phyloP scores from a whole-genome alignment of 2,329 filamentous ascomycete genomes.

The Thelonectria olida region DNA sequence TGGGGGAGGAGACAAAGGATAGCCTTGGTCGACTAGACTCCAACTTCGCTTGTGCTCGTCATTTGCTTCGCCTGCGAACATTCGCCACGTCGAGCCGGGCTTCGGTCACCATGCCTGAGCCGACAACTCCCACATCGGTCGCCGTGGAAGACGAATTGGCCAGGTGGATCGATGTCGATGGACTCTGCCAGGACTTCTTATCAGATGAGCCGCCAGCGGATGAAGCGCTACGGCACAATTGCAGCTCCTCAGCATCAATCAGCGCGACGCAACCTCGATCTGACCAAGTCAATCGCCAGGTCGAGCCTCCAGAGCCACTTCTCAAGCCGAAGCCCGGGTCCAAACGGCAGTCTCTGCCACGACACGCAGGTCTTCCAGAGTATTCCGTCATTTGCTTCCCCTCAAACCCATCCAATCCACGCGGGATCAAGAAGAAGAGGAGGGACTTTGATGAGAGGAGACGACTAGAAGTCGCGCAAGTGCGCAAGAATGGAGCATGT shows the following conservation, averaged over 20 bases:
- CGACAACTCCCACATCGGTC: not conserved
- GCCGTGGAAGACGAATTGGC: conserved; percentile 31
- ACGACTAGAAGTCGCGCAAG: conserved; percentile 38
- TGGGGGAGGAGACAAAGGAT: not conserved
- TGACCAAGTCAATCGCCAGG: not conserved
- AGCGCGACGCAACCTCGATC: conserved; percentile 7
- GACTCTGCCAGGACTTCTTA: conserved; percentile 32
- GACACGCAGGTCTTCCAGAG: conserved; percentile 22
- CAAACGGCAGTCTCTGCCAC: conserved; percentile 15
- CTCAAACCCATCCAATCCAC: conserved; percentile 38
- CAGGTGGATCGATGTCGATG: conserved; percentile 35
- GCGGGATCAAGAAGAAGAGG: conserved; percentile 40
- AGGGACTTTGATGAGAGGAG: conserved; percentile 39
- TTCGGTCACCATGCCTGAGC: not conserved
- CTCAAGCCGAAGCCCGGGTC: not conserved
- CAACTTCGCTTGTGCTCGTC: not conserved
- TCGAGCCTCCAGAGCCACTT: conserved; percentile 6
- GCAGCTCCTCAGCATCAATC: conserved; percentile 16
- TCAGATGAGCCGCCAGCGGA: conserved; percentile 22
- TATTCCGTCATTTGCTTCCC: conserved; percentile 42
- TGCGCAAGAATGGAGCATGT: conserved; percentile 40
- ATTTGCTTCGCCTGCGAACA: not conserved
- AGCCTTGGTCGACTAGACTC: conserved; percentile 12
- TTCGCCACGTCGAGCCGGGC: conserved; percentile 2
- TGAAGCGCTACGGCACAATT: conserved; percentile 22